Evolutionary conservation across 2,329 filamentous ascomycete genomes (phyloP).

Genomic region (Aspergillus sp.): DNA sequence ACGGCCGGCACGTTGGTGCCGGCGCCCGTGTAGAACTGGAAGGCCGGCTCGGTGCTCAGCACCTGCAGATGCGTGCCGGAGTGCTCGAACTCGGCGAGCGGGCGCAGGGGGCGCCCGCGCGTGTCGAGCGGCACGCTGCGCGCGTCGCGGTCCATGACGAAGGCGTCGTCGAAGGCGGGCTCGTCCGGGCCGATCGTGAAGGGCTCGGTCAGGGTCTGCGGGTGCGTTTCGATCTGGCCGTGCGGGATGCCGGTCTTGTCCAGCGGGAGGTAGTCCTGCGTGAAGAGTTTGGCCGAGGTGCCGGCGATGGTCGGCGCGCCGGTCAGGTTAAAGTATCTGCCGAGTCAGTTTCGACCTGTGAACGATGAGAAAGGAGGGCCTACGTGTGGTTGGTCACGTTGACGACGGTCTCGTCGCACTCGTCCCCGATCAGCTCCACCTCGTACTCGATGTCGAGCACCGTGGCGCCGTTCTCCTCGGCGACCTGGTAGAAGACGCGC

Average conservation of each 20-base stretch:
- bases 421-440: slow-evolving; percentile 71
- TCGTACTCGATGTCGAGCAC: slow-evolving; percentile 87
- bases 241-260: slow-evolving; percentile 73
- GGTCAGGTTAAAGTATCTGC: slow-evolving; percentile 67
- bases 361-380: background rate
- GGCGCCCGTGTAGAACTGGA: slow-evolving; percentile 94
- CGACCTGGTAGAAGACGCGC: slow-evolving; percentile 74
- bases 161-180: slow-evolving; percentile 87
- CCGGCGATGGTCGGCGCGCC: slow-evolving; percentile 59
- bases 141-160: slow-evolving; percentile 69
- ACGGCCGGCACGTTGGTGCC: slow-evolving; percentile 73
- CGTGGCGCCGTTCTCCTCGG: slow-evolving; percentile 62
- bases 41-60: slow-evolving; percentile 87
- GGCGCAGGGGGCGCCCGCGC: slow-evolving; percentile 60
- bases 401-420: slow-evolving; percentile 83
- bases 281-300: slow-evolving; percentile 59
- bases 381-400: slow-evolving; percentile 96
- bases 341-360: background rate
- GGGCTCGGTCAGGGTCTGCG: slow-evolving; percentile 61
- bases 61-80: slow-evolving; percentile 80
- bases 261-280: slow-evolving; percentile 69
- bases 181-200: slow-evolving; percentile 71
- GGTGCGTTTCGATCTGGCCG: slow-evolving; percentile 62
- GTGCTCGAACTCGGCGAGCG: slow-evolving; percentile 71
- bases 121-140: slow-evolving; percentile 64